Conservation (phyloP, 2,329 filamentous ascomycete species). For the Aureobasidium uvarum region DNA sequence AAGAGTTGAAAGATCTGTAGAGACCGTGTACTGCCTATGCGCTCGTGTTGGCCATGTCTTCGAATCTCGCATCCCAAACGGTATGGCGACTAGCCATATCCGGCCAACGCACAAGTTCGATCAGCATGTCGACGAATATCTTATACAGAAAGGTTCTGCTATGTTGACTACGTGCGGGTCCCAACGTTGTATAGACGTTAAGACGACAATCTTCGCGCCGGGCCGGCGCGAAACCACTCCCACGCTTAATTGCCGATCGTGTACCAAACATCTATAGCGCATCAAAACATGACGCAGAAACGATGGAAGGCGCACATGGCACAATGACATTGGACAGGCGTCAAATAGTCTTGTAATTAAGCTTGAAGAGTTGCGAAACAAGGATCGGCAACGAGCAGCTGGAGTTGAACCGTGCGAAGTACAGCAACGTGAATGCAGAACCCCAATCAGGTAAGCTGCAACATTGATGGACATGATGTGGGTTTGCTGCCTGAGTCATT, state of each 20-base stretch:
- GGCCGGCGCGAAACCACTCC: neutral
- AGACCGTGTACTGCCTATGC: neutral
- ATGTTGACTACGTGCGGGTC: neutral
- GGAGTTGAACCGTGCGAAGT: neutral
- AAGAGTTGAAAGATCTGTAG: neutral
- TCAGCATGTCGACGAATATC: neutral
- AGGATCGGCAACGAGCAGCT: neutral
- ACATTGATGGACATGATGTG: neutral
- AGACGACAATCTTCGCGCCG: slow-evolving; percentile 1
- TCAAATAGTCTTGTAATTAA: neutral
- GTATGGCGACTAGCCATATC: neutral
- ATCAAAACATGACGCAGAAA: neutral
- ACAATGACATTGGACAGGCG: neutral
- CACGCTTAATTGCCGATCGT: neutral
- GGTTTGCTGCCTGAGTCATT: neutral
- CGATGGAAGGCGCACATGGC: neutral
- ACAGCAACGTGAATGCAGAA: neutral
- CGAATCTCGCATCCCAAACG: neutral
- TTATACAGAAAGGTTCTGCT: no score
- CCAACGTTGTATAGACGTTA: neutral
- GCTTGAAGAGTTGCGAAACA: neutral
- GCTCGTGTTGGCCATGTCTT: slow-evolving; percentile 4
- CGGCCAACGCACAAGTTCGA: neutral
- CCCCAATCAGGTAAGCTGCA: neutral
- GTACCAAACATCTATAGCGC: neutral